These are phyloP conservation scores for Decorospora gaudefroyi DNA, from an alignment of 2,329 filamentous ascomycete species.

Conservation along the genomic window DNA sequence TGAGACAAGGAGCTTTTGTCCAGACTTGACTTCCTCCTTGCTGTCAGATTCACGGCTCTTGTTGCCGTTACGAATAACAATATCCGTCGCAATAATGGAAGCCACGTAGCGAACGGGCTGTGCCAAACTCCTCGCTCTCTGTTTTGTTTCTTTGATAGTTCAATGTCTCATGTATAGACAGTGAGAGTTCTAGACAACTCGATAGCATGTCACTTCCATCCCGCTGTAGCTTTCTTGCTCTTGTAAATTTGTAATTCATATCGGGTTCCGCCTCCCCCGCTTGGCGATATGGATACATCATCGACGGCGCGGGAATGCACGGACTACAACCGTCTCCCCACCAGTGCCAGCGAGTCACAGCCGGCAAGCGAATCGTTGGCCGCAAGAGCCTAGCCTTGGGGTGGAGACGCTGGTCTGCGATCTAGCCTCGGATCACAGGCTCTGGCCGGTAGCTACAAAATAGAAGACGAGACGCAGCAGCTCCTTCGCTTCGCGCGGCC, in stretches of 20 bases:
- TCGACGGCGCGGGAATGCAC: slow-evolving; percentile 17
- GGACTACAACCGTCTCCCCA: slow-evolving; percentile 14
- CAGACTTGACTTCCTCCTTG: background rate
- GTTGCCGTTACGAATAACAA: background rate
- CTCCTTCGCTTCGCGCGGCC: slow-evolving; percentile 15
- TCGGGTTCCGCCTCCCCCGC: slow-evolving; percentile 19
- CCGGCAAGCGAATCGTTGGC: slow-evolving; percentile 9
- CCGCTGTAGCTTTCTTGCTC: slow-evolving; percentile 3
- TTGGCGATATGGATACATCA: slow-evolving; percentile 23
- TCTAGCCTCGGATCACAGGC: slow-evolving; percentile 3
- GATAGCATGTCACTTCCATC: slow-evolving; percentile 7
- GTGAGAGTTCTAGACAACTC: slow-evolving; percentile 5
- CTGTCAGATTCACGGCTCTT: background rate
- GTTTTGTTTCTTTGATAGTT: slow-evolving; percentile 4
- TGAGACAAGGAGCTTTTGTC: background rate
- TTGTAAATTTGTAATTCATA: slow-evolving; percentile 2
- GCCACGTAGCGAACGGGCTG: slow-evolving; percentile 17
- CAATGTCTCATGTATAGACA: slow-evolving; percentile 15
- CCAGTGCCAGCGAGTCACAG: slow-evolving; percentile 8
- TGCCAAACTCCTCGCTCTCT: background rate
- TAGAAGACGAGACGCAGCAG: slow-evolving; percentile 1
- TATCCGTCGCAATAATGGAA: slow-evolving; percentile 4
- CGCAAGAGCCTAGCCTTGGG: slow-evolving; percentile 4
- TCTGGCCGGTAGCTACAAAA: background rate
- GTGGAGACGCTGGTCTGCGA: slow-evolving; percentile 3